Conservation (phyloP, 2,329 filamentous ascomycete genomes). For the Fusarium armeniacum region DNA sequence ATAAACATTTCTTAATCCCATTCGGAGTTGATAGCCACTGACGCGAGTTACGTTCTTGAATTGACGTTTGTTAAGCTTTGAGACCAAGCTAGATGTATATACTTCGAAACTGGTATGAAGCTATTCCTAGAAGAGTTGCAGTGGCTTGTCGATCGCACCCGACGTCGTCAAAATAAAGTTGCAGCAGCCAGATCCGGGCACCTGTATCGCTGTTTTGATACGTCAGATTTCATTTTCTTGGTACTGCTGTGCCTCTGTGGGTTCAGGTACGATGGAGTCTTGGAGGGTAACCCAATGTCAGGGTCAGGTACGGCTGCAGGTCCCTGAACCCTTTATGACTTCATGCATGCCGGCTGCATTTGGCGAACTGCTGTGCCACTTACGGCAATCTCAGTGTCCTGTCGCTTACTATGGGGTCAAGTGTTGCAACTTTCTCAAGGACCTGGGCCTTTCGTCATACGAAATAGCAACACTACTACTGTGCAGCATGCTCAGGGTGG, state of each 20-base stretch:
- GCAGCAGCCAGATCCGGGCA: neutral
- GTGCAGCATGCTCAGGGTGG: neutral
- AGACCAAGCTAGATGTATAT: neutral
- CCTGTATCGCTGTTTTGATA: neutral
- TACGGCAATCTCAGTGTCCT: neutral
- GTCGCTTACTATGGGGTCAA: neutral
- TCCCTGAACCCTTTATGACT: neutral
- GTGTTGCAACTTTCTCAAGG: too few species aligned
- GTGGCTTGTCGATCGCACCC: conserved; percentile 16
- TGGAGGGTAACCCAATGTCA: neutral
- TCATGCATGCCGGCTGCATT: neutral
- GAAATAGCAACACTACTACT: neutral
- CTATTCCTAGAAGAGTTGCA: neutral
- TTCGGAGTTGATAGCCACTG: neutral
- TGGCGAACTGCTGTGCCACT: conserved; percentile 1
- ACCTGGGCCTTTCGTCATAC: too few species aligned
- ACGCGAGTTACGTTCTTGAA: conserved; percentile 4
- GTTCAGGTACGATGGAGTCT: neutral
- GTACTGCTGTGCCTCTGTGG: neutral
- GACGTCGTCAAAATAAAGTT: conserved; percentile 2
- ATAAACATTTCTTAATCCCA: neutral
- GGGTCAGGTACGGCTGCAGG: conserved; percentile 1
- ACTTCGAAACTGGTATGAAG: conserved; percentile 22
- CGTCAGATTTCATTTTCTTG: neutral
- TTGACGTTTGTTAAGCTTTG: neutral